A percentile compares a stretch with the other conserved stretches of the same genome.
Evolutionary conservation across 345 rosid species (phyloP).

Genomic region (Eucalyptus regnans): DNA sequence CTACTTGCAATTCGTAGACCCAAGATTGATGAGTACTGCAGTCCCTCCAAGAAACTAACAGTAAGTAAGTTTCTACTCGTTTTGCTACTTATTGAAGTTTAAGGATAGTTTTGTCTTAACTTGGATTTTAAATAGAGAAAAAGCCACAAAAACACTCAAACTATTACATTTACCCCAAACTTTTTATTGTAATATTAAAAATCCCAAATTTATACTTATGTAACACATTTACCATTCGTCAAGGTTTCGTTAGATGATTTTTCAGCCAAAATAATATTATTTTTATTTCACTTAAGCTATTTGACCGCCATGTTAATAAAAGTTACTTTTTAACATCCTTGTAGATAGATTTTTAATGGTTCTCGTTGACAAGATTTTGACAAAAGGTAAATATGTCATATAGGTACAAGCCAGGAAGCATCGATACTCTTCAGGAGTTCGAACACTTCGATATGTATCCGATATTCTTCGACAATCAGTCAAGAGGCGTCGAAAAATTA

Average conservation of each 20-base stretch:
- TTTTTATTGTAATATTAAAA: no score
- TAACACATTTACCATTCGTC: background rate
- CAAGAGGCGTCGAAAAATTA: no score
- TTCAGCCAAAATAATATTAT: background rate
- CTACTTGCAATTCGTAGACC: accelerated
- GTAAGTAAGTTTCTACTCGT: background rate
- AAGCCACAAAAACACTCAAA: no score
- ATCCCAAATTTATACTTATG: background rate
- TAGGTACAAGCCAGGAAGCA: no score
- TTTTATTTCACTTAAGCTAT: background rate
- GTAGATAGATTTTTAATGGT: background rate
- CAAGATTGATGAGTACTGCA: background rate
- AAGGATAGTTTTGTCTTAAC: background rate
- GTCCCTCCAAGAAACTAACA: background rate
- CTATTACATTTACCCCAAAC: no score
- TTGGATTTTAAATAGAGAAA: background rate
- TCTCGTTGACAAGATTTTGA: background rate
- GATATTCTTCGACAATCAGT: no score
- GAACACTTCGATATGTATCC: accelerated
- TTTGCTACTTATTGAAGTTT: background rate
- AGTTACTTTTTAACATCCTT: background rate
- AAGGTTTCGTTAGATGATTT: background rate
- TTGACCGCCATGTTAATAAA: background rate
- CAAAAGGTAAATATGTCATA: background rate
- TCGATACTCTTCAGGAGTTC: accelerated